A percentile compares a stretch with the other conserved stretches of the same genome.
Evolutionary conservation across 176 grass and related monocot genomes (phyloP).

Genomic region (Zoysia japonica): DNA sequence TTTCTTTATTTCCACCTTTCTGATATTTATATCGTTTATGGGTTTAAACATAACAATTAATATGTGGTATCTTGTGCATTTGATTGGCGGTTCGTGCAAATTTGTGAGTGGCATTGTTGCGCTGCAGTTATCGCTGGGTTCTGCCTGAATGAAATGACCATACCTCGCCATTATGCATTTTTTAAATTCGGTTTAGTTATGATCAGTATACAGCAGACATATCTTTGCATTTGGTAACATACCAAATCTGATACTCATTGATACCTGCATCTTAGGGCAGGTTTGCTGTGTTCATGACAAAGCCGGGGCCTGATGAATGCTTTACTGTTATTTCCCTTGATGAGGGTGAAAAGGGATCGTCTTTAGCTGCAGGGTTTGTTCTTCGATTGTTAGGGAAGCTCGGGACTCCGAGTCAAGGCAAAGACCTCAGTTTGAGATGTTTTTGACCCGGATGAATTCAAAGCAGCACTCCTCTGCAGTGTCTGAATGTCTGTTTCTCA

Average conservation of each 20-base stretch:
- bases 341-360: neutral
- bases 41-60: conserved; percentile 31
- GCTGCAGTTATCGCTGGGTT: neutral
- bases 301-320: neutral
- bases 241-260: neutral
- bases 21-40: conserved; percentile 22
- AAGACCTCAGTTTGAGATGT: neutral
- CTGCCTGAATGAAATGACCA: neutral
- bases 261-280: neutral
- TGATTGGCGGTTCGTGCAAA: neutral
- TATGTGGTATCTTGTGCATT: neutral
- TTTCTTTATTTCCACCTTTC: conserved; percentile 5
- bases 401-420: no score
- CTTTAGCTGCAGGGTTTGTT: neutral
- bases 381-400: neutral
- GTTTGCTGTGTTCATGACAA: neutral
- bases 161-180: neutral
- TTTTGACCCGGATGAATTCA: neutral
- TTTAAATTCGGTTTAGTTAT: neutral
- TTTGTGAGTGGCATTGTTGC: neutral
- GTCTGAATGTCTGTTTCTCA: neutral
- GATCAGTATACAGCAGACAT: neutral
- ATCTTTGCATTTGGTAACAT: neutral
- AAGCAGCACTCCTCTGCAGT: neutral
- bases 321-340: neutral